Evolutionary conservation across 768 basidiomycete species (phyloP).

Genomic region (Pleurotus giganteus): DNA sequence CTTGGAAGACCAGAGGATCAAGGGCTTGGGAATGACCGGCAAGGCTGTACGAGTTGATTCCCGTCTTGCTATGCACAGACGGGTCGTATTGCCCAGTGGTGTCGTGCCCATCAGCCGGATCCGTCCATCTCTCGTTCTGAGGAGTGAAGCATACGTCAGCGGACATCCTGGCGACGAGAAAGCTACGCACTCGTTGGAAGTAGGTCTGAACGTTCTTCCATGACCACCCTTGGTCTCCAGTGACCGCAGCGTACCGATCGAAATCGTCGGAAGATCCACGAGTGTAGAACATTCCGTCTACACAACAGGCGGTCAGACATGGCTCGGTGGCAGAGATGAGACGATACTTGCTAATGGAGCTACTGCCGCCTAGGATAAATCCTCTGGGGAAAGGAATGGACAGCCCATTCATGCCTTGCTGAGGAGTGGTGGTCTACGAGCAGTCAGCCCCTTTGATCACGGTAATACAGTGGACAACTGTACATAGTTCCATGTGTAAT

Average conservation of each 20-base stretch:
- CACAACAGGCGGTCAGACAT: not conserved
- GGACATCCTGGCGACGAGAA: not conserved
- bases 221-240: constrained; percentile 27
- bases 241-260: constrained; percentile 20
- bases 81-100: constrained; percentile 27
- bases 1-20: constrained; percentile 20
- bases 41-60: constrained; percentile 23
- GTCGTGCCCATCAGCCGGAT: constrained; percentile 27
- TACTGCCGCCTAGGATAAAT: constrained; percentile 17
- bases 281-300: constrained; percentile 25
- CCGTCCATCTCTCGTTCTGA: constrained; percentile 25
- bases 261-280: constrained; percentile 23
- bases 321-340: not conserved
- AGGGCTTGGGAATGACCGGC: constrained; percentile 19
- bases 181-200: constrained; percentile 19
- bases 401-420: constrained; percentile 14
- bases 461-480: not conserved
- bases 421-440: constrained; percentile 19
- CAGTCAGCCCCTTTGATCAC: constrained; percentile 8
- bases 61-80: constrained; percentile 21
- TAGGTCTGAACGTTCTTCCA: constrained; percentile 25
- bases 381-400: constrained; percentile 17
- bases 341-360: constrained; percentile 20
- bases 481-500: constrained; percentile 10
- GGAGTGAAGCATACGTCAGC: not conserved